phyloP scores from a whole-genome alignment of 495 filamentous ascomycete genomes.

The Aspergillus saccharolyticus region DNA sequence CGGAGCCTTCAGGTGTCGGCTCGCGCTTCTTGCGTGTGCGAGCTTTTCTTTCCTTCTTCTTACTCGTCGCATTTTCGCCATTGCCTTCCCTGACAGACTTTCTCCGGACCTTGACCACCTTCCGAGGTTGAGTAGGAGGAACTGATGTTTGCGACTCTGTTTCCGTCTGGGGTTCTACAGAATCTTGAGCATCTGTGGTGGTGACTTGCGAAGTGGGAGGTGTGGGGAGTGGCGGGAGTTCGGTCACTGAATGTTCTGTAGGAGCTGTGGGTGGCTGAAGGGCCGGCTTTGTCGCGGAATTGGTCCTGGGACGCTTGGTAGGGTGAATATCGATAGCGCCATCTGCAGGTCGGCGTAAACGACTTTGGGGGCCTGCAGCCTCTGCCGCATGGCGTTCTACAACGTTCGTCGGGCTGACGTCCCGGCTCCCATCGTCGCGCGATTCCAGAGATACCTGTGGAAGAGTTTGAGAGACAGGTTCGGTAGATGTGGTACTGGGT shows the following conservation, averaged over 20 bases:
- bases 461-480: background rate
- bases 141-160: slow-evolving; percentile 9
- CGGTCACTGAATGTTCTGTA: background rate
- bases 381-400: background rate
- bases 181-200: slow-evolving; percentile 19
- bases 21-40: slow-evolving; percentile 43
- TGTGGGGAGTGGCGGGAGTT: slow-evolving; percentile 10
- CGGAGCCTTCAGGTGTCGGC: slow-evolving; percentile 72
- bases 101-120: slow-evolving; percentile 23
- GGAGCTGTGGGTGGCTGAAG: background rate
- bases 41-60: slow-evolving; percentile 27
- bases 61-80: slow-evolving; percentile 18
- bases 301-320: slow-evolving; percentile 20
- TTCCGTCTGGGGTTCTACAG: slow-evolving; percentile 15
- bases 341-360: slow-evolving; percentile 3
- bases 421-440: background rate
- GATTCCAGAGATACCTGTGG: slow-evolving; percentile 5
- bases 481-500: background rate
- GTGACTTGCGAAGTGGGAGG: slow-evolving; percentile 22
- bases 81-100: slow-evolving; percentile 22
- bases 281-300: background rate
- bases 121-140: slow-evolving; percentile 7
- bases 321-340: slow-evolving; percentile 19
- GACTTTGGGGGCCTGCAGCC: background rate
- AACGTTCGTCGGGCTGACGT: background rate